Evolutionary conservation across 495 filamentous ascomycete genomes (phyloP), one percentile per base, ranked within the genome.

Genomic region (Lepraria neglecta): DNA sequence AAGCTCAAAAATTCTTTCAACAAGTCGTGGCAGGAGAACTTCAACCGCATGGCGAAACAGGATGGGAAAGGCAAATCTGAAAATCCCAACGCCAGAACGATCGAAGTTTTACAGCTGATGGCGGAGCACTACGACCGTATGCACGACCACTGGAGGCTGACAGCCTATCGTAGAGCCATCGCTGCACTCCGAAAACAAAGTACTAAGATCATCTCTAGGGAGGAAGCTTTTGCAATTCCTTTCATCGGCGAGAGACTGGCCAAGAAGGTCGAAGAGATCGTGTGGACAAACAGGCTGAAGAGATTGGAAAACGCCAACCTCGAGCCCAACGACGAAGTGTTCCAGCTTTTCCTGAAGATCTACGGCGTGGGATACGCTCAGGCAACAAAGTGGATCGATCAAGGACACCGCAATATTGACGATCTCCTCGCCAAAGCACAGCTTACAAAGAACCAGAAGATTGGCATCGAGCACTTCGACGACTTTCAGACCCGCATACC

Each of bases 181-280:
- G 71, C 78, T 45, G 87, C 84, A 3, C 78, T 98, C 43, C 79
- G 81, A 17, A 84, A 81, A 30, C 89, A 95, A 61, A 68, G 73
- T 0, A 75, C 72, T 58, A 87, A 83, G 67, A 85, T 97, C 61
- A 74, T 68, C 11, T 90, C 85, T 14, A 80, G 79, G 51, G 76
- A 84, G 33, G 81, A 95, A 72, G 94, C 94, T 0, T 72, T 75
- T 21, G 67, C 70, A 7, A 80, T 97, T 4, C 83, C 86, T 1
- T 81, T 82, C 58, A 87, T 98, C 64, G 94, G 94, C 35, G 58
- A 75, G 9, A 82, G 90, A 12, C 71, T 98, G 17, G 94, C 94
- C 0, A 77, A 79, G 45, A 97, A 97, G 67, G 96, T 98, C 59
- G 87, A 95, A 67, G 94, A 98, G 68, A 96, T 97, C 52, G 90